Conservation (phyloP, 768 basidiomycete genomes). For the Calocybe cyanea region DNA sequence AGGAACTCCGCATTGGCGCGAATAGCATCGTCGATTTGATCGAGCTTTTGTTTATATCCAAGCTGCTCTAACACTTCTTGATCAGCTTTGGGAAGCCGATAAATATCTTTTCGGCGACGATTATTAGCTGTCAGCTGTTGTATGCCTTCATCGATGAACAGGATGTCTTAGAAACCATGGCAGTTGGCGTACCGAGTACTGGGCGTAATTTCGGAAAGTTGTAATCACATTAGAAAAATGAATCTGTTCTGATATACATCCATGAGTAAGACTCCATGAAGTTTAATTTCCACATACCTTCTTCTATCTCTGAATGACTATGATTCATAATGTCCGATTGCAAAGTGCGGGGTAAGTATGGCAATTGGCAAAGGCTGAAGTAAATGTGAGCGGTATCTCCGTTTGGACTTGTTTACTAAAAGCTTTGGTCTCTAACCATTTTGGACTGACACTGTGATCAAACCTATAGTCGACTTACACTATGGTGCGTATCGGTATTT, state of each 20-base stretch:
- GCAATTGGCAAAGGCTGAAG: too few species aligned
- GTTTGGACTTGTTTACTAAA: conserved; percentile 19
- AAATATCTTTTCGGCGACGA: conserved; percentile 72
- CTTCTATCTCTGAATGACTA: conserved; percentile 27
- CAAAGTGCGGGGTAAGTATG: too few species aligned
- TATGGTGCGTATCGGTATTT: conserved; percentile 11
- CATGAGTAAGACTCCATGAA: background rate
- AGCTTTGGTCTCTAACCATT: conserved; percentile 7
- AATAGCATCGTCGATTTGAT: conserved; percentile 79
- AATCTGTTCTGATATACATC: conserved; percentile 46
- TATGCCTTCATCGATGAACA: conserved; percentile 9
- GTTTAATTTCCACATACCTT: conserved; percentile 23
- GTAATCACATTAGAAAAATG: conserved; percentile 75
- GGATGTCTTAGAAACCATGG: background rate
- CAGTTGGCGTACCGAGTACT: conserved; percentile 56
- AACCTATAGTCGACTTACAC: conserved; percentile 8
- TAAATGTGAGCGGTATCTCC: background rate
- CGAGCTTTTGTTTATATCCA: conserved; percentile 77
- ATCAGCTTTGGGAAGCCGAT: conserved; percentile 64
- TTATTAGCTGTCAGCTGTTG: conserved; percentile 49
- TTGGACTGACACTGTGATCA: too few species aligned
- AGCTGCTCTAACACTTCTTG: conserved; percentile 62
- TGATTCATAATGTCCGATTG: conserved; percentile 17
- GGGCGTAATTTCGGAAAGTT: conserved; percentile 73
- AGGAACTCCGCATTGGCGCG: conserved; percentile 77